Percentiles rank a stretch among this genome's conserved stretches.
Conservation (phyloP, 495 filamentous ascomycete species). For the Talaromyces thailandensis region DNA sequence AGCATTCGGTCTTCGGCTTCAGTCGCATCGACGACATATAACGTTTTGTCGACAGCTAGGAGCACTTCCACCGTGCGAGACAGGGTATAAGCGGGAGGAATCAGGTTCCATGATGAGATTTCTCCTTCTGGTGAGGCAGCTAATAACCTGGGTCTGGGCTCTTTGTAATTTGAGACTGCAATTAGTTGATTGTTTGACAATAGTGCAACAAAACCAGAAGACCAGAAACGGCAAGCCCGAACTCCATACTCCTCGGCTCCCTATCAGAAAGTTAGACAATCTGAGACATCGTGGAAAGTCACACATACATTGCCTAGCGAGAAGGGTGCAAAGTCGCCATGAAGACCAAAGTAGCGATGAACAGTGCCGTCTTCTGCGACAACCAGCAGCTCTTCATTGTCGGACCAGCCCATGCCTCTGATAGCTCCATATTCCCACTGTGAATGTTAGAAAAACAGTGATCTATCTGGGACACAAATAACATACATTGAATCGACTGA, state of each 20-base stretch:
- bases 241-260: conserved; percentile 83
- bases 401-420: conserved; percentile 89
- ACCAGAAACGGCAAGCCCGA: conserved; percentile 81
- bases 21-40: conserved; percentile 76
- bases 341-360: conserved; percentile 81
- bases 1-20: conserved; percentile 87
- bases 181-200: conserved; percentile 83
- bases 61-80: conserved; percentile 95
- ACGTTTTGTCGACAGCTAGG: conserved; percentile 73
- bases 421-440: conserved; percentile 90
- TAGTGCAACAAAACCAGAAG: conserved; percentile 85
- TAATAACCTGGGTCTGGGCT: conserved; percentile 78
- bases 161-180: conserved; percentile 78
- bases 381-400: conserved; percentile 87
- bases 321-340: conserved; percentile 92
- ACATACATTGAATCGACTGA: conserved; percentile 58
- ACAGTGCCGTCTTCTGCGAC: conserved; percentile 87
- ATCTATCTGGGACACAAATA: not conserved
- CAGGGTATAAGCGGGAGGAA: conserved; percentile 80
- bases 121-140: conserved; percentile 68
- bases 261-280: conserved; percentile 26
- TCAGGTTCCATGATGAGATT: conserved; percentile 82
- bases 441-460: conserved; percentile 14
- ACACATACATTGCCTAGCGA: conserved; percentile 71
- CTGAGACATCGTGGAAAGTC: not conserved